Conservation (phyloP, 2,329 filamentous ascomycete genomes). For the Neocucurbitaria cava region DNA sequence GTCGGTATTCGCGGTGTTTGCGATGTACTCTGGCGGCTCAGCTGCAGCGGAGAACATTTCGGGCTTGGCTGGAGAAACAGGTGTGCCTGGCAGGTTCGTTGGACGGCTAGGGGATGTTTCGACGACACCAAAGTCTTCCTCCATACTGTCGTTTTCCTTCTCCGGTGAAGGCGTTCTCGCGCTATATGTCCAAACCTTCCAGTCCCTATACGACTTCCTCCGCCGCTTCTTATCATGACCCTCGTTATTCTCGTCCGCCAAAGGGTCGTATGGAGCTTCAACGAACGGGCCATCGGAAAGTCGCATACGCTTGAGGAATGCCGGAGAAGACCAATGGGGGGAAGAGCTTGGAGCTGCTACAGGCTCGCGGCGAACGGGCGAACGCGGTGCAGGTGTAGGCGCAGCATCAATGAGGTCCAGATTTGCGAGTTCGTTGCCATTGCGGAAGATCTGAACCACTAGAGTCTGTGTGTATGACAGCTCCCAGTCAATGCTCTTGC, state of each 20-base stretch:
- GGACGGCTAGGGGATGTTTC: conserved; percentile 33
- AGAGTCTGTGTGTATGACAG: conserved; percentile 56
- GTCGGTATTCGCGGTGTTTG: neutral
- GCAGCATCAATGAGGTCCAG: conserved; percentile 60
- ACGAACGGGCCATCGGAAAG: conserved; percentile 73
- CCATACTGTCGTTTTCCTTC: conserved; percentile 48
- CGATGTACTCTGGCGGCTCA: neutral
- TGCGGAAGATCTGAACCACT: conserved; percentile 49
- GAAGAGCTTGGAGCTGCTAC: conserved; percentile 11
- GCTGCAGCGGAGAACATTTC: conserved; percentile 8
- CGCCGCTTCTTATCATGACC: conserved; percentile 71
- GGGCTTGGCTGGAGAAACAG: conserved; percentile 29
- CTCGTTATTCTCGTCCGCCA: conserved; percentile 66
- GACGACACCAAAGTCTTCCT: conserved; percentile 22
- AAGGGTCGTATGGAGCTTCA: conserved; percentile 68
- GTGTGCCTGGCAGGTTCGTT: conserved; percentile 33
- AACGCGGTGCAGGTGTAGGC: conserved; percentile 35
- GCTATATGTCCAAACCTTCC: conserved; percentile 75
- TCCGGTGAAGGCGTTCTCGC: conserved; percentile 76
- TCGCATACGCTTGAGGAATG: conserved; percentile 73
- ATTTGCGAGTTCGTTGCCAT: conserved; percentile 56
- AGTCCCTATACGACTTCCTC: conserved; percentile 72
- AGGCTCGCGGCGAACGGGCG: conserved; percentile 27
- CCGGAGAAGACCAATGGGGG: conserved; percentile 73
- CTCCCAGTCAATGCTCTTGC: conserved; percentile 65